Percentiles rank a stretch among this genome's conserved stretches.
These are phyloP conservation scores for Eimeria nieschulzi DNA, from an alignment of 169 alveolate species.

Conservation along the genomic window DNA sequence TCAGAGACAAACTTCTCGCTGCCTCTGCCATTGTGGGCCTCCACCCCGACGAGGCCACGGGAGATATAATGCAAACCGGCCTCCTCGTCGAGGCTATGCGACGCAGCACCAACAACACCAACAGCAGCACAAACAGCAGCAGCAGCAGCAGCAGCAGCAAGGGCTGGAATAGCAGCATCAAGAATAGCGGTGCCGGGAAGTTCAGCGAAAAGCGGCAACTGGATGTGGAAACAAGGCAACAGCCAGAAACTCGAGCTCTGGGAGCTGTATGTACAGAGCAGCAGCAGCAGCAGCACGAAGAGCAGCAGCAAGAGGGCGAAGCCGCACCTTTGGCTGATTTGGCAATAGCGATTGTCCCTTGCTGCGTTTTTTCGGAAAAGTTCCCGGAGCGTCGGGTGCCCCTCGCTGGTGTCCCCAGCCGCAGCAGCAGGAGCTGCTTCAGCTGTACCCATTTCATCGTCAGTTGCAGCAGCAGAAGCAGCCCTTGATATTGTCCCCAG, in stretches of 20 bases:
- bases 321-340: background rate
- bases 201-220: background rate
- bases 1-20: background rate
- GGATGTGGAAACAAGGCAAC: background rate
- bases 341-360: slow-evolving; percentile 47
- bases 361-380: slow-evolving; percentile 48
- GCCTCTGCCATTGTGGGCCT: slow-evolving; percentile 62
- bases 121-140: slow-evolving; percentile 13
- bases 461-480: background rate
- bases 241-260: background rate
- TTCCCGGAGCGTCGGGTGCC: slow-evolving; percentile 43
- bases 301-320: slow-evolving; percentile 23
- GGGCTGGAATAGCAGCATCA: background rate
- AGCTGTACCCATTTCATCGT: slow-evolving; percentile 13
- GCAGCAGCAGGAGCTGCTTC: slow-evolving; percentile 53
- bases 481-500: background rate
- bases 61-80: slow-evolving; percentile 15
- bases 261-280: background rate
- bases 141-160: background rate
- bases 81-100: background rate
- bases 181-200: background rate
- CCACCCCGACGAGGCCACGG: slow-evolving; percentile 62
- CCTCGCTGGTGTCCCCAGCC: slow-evolving; percentile 18
- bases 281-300: slow-evolving; percentile 11
- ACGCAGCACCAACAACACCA: background rate